Conservation (phyloP, 2,329 filamentous ascomycete species). For the Scytalidium lignicola region DNA sequence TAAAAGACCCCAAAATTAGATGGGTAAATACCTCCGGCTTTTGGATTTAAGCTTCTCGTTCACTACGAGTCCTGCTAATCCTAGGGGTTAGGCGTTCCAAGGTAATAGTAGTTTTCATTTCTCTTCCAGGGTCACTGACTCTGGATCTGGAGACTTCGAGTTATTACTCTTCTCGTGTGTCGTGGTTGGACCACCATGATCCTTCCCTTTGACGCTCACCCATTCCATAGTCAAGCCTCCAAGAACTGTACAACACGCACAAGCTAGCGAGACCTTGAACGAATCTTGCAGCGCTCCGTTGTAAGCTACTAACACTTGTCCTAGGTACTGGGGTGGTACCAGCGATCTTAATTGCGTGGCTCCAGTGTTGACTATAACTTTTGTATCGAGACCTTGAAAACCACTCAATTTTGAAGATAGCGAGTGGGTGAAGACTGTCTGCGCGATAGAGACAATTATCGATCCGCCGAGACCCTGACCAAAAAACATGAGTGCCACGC, state of each 20-base stretch:
- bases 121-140: slow-evolving; percentile 4
- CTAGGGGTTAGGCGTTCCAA: too few relatives aligned
- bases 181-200: slow-evolving; percentile 9
- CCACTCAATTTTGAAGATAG: slow-evolving; percentile 17
- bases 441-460: slow-evolving; percentile 27
- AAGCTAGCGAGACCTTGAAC: slow-evolving; percentile 49
- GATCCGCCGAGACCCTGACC: slow-evolving; percentile 32
- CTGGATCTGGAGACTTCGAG: too few relatives aligned
- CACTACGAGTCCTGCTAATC: too few relatives aligned
- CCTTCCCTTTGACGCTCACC: slow-evolving; percentile 49
- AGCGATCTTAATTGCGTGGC: slow-evolving; percentile 45
- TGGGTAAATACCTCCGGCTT: too few relatives aligned
- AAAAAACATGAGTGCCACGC: slow-evolving; percentile 30
- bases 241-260: slow-evolving; percentile 42
- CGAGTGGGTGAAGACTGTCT: slow-evolving; percentile 20
- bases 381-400: slow-evolving; percentile 5
- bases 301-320: slow-evolving; percentile 46
- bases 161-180: too few relatives aligned
- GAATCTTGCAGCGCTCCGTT: slow-evolving; percentile 46
- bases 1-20: too few relatives aligned
- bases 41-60: too few relatives aligned
- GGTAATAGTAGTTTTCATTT: too few relatives aligned
- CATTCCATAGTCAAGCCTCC: slow-evolving; percentile 48
- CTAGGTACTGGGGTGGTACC: slow-evolving; percentile 31
- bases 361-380: slow-evolving; percentile 31